A percentile compares a stretch with the other conserved stretches of the same genome.
Conservation (phyloP, 495 filamentous ascomycete genomes). For the Astrothelium macrocarpum region DNA sequence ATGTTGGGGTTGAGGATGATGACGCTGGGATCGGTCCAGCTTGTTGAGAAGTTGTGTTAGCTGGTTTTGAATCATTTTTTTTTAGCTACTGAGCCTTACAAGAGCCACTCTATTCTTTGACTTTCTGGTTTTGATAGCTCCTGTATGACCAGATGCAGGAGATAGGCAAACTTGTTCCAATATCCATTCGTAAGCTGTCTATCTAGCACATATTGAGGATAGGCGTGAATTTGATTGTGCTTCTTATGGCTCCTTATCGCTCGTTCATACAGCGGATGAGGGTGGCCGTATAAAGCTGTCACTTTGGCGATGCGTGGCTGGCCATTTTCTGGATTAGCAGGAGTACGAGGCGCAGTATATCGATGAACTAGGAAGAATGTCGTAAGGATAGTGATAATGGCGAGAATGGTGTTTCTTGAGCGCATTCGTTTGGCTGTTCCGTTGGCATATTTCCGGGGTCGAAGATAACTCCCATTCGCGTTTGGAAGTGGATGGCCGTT, state of each 20-base stretch:
- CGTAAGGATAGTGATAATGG: background rate
- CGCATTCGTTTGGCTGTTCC: background rate
- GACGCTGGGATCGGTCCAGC: slow-evolving; percentile 39
- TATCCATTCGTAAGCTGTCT: slow-evolving; percentile 29
- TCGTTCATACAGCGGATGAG: slow-evolving; percentile 30
- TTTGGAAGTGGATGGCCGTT: background rate
- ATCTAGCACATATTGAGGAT: slow-evolving; percentile 33
- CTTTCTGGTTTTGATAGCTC: slow-evolving; percentile 35
- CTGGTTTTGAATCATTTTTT: background rate
- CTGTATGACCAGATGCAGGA: slow-evolving; percentile 33
- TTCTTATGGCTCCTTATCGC: slow-evolving; percentile 34
- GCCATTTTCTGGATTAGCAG: background rate
- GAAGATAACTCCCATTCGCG: slow-evolving; percentile 2
- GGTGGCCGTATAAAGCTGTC: slow-evolving; percentile 4
- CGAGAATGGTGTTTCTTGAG: background rate
- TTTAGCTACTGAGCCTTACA: slow-evolving; percentile 25
- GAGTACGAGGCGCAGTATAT: background rate
- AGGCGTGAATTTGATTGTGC: slow-evolving; percentile 34
- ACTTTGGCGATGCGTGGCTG: slow-evolving; percentile 11
- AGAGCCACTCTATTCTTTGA: slow-evolving; percentile 37
- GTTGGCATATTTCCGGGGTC: background rate
- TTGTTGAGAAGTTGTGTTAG: slow-evolving; percentile 11
- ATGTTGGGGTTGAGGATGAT: slow-evolving; percentile 37
- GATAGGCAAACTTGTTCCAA: slow-evolving; percentile 38
- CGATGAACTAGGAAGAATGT: background rate